Evolutionary conservation across 345 rosid species (phyloP).

Genomic region (Carallia pectinifolia): DNA sequence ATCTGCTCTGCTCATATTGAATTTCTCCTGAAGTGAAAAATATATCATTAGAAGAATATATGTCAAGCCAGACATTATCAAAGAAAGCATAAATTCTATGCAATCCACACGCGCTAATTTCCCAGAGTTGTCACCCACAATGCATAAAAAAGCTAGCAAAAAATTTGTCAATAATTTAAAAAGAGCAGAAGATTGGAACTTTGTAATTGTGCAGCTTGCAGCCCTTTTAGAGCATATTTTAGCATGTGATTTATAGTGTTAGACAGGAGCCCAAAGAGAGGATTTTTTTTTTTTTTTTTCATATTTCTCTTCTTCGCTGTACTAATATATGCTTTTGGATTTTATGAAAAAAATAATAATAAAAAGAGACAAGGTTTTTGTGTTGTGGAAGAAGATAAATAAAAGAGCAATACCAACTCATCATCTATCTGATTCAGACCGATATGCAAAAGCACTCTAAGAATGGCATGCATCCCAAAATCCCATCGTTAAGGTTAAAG

Average conservation of each 20-base stretch:
- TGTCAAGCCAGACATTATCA: constrained; percentile 7
- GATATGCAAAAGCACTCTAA: too few relatives aligned
- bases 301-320: too few relatives aligned
- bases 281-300: too few relatives aligned
- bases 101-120: not conserved
- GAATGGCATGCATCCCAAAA: too few relatives aligned
- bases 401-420: too few relatives aligned
- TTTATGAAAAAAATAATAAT: too few relatives aligned
- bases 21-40: constrained; percentile 42
- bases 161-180: not conserved
- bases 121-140: not conserved
- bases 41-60: constrained; percentile 17
- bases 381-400: too few relatives aligned
- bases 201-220: not conserved
- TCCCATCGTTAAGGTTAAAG: not conserved
- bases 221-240: not conserved
- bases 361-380: too few relatives aligned
- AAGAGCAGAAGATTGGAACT: not conserved
- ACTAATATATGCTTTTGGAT: too few relatives aligned
- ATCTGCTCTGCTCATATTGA: constrained; percentile 47
- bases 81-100: constrained; percentile 6
- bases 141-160: not conserved
- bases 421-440: too few relatives aligned
- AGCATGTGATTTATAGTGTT: not conserved
- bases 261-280: too few relatives aligned